These are phyloP conservation scores for Chondrus crispus DNA, from an alignment of 23 red algal genomes.

Conservation along the genomic window DNA sequence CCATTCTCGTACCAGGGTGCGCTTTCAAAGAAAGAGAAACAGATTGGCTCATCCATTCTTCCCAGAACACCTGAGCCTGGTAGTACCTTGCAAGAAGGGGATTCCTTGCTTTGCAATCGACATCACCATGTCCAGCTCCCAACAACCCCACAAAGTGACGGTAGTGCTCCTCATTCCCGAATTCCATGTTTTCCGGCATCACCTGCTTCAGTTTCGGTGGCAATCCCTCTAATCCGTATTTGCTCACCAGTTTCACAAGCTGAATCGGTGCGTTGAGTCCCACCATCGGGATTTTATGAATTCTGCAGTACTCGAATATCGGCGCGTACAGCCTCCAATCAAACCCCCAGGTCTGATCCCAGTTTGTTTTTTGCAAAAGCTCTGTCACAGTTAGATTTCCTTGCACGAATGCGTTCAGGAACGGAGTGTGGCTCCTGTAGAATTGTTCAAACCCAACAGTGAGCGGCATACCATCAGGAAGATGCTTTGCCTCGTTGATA, in stretches of 20 bases:
- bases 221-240: conserved; percentile 52
- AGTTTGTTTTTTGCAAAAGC: conserved; percentile 59
- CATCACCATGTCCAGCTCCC: background rate
- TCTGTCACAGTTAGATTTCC: conserved; percentile 45
- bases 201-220: conserved; percentile 28
- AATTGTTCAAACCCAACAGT: conserved; percentile 91
- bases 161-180: conserved; percentile 61
- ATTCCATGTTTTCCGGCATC: conserved; percentile 75
- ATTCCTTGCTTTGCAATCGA: too few species aligned
- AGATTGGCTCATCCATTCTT: conserved; percentile 91
- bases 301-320: conserved; percentile 75
- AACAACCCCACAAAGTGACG: conserved; percentile 53
- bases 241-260: conserved; percentile 45
- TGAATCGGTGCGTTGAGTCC: conserved; percentile 77
- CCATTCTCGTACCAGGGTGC: conserved; percentile 40
- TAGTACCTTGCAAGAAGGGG: conserved; percentile 67
- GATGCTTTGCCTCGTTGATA: conserved; percentile 24
- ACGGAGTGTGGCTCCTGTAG: conserved; percentile 59
- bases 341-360: conserved; percentile 73
- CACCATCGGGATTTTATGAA: conserved; percentile 54
- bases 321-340: conserved; percentile 56
- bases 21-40: conserved; percentile 36
- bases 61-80: conserved; percentile 79
- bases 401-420: conserved; percentile 70
- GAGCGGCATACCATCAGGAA: conserved; percentile 45